Conservation (phyloP, 345 rosid genomes). For the Hirschfeldia incana region DNA sequence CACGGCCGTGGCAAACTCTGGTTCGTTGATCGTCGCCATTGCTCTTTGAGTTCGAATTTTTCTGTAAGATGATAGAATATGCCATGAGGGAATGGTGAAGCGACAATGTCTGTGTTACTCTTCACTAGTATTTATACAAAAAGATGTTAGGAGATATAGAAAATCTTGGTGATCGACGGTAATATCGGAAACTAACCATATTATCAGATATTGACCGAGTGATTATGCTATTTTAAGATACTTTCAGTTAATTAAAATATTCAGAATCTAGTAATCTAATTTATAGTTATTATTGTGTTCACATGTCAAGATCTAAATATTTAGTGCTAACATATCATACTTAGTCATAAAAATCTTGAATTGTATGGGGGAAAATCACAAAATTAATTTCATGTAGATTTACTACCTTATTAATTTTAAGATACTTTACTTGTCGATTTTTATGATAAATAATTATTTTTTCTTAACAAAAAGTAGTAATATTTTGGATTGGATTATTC, state of each 20-base stretch:
- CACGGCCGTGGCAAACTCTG: constrained; percentile 45
- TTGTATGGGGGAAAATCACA: not conserved
- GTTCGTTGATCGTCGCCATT: constrained; percentile 50
- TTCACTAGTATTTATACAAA: constrained; percentile 14
- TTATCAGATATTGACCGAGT: constrained; percentile 6
- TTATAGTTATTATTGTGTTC: not conserved
- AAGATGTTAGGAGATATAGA: not conserved
- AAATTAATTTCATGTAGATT: not conserved
- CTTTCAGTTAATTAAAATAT: not conserved
- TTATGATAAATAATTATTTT: not conserved
- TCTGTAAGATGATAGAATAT: constrained; percentile 14
- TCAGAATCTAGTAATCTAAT: not conserved
- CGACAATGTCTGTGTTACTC: not conserved
- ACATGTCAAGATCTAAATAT: not conserved
- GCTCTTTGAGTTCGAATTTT: not conserved
- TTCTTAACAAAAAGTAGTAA: too few relatives aligned
- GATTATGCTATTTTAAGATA: not conserved
- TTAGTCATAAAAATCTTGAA: not conserved
- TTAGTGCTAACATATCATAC: not conserved
- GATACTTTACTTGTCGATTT: not conserved
- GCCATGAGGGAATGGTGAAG: constrained; percentile 27
- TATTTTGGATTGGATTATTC: too few relatives aligned
- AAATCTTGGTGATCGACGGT: not conserved
- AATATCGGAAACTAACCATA: constrained; percentile 25
- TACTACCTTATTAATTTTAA: not conserved